Base-by-base conservation (phyloP, 257 asterid species). In the Jacaranda copaia region DNA sequence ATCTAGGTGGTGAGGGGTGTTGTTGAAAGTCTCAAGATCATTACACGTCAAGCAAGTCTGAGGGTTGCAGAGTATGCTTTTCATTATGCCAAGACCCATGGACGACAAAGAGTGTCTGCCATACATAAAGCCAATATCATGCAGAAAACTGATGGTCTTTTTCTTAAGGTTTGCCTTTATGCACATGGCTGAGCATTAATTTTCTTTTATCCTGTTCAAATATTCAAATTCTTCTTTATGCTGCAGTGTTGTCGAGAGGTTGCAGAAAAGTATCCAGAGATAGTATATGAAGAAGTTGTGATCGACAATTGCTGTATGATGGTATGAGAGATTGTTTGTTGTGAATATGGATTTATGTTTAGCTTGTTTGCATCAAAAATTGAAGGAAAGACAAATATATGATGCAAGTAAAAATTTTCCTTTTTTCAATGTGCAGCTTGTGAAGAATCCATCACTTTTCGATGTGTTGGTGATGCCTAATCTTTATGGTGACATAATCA, bases 81-180 rank as follows among this genome's bases (percentile, higher is more conserved):
- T 84, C 87, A 91, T 78, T 94, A 94, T 84, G 99, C 99, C 81
- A 87, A 94, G 88, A 59, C 89, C 79, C 96, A 94, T 77, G 99
- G 98, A 78, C 88, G 99, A 52, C 80, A 92, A 70, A 88, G 97
- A 87, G 99, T 94, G 46, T 91, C 99, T 70, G 99, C 98, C 2
- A 91, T 94, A n/a, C 99, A 94, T 79, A 94, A 94, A 85, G 99
- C 99, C 80, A 94, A 94, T 74, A 94, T 94, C 91, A 94, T 94
- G 99, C 98, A 92, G 85, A 94, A 92, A 87, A 92, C 99, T 70
- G 99, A 94, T 16, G 99, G 99, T 72, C 99, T 94, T 84, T 94
- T 94, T 88, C 98, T 94, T 60, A 91, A 92, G 97, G 98, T 94
- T 56, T 73, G 73, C 78, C 36, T 69, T 82, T 60, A 65, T 61